Conservation (phyloP, 2,329 filamentous ascomycete species). For the Davidsoniella neocaledoniae region DNA sequence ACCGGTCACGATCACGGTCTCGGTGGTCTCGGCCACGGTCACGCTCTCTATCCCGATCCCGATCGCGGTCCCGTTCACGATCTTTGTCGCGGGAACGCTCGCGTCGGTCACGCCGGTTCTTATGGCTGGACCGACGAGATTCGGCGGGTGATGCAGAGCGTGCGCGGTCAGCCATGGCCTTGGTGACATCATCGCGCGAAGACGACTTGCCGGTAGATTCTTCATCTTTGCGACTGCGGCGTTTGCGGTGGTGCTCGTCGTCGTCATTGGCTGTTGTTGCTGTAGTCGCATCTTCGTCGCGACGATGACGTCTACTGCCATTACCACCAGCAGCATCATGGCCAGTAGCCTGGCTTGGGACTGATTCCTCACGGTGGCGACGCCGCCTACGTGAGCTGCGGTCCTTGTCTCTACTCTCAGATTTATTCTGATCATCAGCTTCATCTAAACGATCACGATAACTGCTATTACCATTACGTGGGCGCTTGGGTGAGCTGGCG, state of each 20-base stretch:
- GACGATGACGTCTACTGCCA: conserved; percentile 5
- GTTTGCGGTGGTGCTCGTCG: conserved; percentile 12
- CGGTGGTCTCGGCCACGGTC: conserved; percentile 15
- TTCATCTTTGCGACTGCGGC: conserved; percentile 30
- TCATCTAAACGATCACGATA: conserved; percentile 4
- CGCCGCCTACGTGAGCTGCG: conserved; percentile 13
- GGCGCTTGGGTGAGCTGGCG: conserved; percentile 30
- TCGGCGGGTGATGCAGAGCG: conserved; percentile 49
- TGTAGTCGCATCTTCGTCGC: conserved; percentile 3
- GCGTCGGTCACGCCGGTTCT: conserved; percentile 44
- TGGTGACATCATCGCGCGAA: conserved; percentile 24
- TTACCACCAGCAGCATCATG: conserved; percentile 5
- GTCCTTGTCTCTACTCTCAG: conserved; percentile 14
- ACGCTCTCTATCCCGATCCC: conserved; percentile 23
- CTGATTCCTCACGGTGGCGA: conserved; percentile 18
- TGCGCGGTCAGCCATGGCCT: conserved; percentile 33
- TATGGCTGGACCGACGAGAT: conserved; percentile 33
- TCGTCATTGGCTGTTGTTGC: neutral
- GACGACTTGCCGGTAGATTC: conserved; percentile 34
- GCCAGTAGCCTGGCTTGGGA: conserved; percentile 16
- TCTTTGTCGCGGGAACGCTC: conserved; percentile 27
- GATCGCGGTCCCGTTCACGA: conserved; percentile 22
- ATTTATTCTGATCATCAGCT: conserved; percentile 6
- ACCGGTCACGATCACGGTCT: conserved; percentile 19
- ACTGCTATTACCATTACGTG: conserved; percentile 15